Conservation (phyloP, 805 yeast species). For the Pichia cabralensis region DNA sequence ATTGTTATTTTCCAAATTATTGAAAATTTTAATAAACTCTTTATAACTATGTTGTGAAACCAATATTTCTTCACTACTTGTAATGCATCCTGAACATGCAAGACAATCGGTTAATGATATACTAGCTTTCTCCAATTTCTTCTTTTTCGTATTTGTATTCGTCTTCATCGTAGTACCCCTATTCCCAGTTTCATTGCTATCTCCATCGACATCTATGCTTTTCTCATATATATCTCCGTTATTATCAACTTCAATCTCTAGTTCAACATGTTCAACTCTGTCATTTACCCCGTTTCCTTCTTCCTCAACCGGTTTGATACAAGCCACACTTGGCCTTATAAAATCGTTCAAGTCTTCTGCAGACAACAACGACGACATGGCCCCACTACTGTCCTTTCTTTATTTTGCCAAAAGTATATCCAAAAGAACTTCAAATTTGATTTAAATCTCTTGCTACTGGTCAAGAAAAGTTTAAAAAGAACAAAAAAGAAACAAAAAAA, state of each 20-base stretch:
- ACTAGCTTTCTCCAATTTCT: slow-evolving; percentile 64
- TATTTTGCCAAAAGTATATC: not conserved
- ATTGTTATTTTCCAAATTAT: slow-evolving; percentile 15
- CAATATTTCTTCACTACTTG: slow-evolving; percentile 92
- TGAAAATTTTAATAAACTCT: slow-evolving; percentile 47
- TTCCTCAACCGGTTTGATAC: slow-evolving; percentile 65
- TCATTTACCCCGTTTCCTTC: slow-evolving; percentile 26
- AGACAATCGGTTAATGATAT: slow-evolving; percentile 87
- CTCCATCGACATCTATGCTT: slow-evolving; percentile 45
- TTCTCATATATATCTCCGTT: slow-evolving; percentile 41
- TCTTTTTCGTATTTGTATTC: too few species aligned
- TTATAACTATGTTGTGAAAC: slow-evolving; percentile 85
- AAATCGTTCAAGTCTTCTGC: slow-evolving; percentile 91
- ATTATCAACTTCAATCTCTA: slow-evolving; percentile 51
- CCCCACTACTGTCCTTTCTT: not conserved
- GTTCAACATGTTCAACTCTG: slow-evolving; percentile 10
- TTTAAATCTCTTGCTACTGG: too few species aligned
- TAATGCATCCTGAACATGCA: slow-evolving; percentile 95
- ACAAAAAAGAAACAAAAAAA: not conserved
- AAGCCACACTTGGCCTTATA: slow-evolving; percentile 88
- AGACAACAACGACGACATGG: slow-evolving; percentile 80
- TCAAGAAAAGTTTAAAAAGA: not conserved
- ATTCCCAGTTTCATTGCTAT: slow-evolving; percentile 29
- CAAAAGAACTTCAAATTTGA: too few species aligned
- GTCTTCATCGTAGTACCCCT: too few species aligned